Evolutionary conservation across 495 filamentous ascomycete genomes (phyloP), one percentile per base, ranked within the genome.

Genomic region (Bathelium albidoporum): DNA sequence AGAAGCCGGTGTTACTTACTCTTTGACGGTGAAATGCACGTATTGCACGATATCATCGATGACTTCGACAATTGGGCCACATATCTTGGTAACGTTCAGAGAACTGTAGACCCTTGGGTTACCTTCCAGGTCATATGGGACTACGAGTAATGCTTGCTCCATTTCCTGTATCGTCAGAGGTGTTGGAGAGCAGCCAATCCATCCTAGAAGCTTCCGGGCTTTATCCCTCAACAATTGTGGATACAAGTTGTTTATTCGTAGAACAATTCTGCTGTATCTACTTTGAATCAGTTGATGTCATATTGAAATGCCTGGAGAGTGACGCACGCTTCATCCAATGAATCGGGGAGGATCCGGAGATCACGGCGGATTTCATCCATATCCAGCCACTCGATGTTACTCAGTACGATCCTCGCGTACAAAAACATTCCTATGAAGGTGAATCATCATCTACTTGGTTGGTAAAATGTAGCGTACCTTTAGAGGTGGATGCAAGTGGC

Each of bases 241-340:
- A 9, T 32, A 16, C 1, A 16, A 7, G 26, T 32, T 22, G 26
- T 32, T 22, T n/a, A 58, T 53, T 5, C 43, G n/a, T 4, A 26
- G 20, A 2, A 55, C 2, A 10, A 55, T 16, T 10, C 49, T n/a
- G 7, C 49, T 24, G 16, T 55, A 55, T 29, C 49, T 55, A 24
- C 5, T 4, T 29, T 2, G 34, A 39, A 55, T 7, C 16, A 29
- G 29, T 9, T 20, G 11, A 49, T 20, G n/a, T 29, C 9, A 1
- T 55, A 20, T 26, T 55, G 4, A n/a, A n/a, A 2, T 31, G 1
- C 0, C 28, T 14, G 1, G 1, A 7, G 26, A 11, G 5, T 5
- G 9, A 63, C 67, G 66, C 62, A 71, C 71, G 67, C 67, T 24
- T 69, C 69, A 64, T 73, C 62, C n/a, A 73, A 59, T 26, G 43